Base-by-base conservation (phyloP, 495 filamentous ascomycete genomes). In the Annulohypoxylon maeteangense region DNA sequence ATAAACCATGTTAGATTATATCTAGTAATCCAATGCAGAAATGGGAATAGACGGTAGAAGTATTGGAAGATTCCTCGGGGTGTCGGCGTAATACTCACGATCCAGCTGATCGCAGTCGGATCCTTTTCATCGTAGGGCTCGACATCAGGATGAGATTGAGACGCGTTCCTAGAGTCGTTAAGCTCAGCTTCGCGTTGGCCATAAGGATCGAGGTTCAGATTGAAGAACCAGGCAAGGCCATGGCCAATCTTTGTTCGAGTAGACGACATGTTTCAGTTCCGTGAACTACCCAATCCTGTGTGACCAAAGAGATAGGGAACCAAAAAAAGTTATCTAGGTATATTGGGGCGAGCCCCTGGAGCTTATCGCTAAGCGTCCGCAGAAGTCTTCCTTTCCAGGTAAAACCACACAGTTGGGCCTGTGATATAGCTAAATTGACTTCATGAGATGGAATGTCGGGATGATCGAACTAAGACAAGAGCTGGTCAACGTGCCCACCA, bases 1-100 rank as follows among this genome's bases (percentile, higher is more conserved):
- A 80, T 70, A 22, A 86, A 74, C 84, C 84, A 86, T 55, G 75
- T 84, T 57, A 83, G 29, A 62, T 86, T 86, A 61, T 86, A 86
- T 50, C 83, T 80, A 61, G 84, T 82, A 32, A 86, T 86, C 84
- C 84, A 86, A 31, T 77, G 74, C 5, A 80, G 68, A 65, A 86
- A 86, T 6, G 84, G 84, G 56, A 86, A 68, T 16, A 73, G 31
- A 25, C 64, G 69, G 38, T 65, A 72, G 38, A 72, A 57, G 36
- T 72, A 72, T 18, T 65, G 64, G 40, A 68, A 34, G 31, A 68
- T 57, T 1, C 36, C 65, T 16, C 70, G 70, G 54, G 65, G 64
- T 5, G 70, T 72, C 16, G 70, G 70, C 6, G 64, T 68, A 42
- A 72, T n/a, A 25, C 70, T 68, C n/a, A 57, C 6, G 61, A 72